Percentiles rank a stretch among this genome's conserved stretches.
Conservation (phyloP, 1,284 basidiomycete genomes). For the Naganishia cerealis region DNA sequence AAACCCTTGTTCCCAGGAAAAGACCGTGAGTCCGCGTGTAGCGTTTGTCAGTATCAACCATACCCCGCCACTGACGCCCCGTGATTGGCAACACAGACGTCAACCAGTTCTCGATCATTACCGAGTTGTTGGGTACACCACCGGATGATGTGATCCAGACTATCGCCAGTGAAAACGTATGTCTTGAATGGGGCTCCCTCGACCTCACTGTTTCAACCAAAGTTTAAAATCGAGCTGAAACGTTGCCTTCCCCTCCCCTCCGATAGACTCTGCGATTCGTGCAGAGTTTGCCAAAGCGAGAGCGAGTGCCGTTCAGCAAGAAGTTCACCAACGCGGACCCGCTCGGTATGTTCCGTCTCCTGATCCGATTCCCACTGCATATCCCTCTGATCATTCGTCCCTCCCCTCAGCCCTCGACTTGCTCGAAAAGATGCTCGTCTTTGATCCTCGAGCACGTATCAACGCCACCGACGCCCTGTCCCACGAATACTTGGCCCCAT, state of each 20-base stretch:
- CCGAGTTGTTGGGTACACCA: slow-evolving; percentile 93
- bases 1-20: slow-evolving; percentile 99
- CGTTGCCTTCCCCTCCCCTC: neutral
- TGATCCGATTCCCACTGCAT: neutral
- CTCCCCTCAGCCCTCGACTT: slow-evolving; percentile 79
- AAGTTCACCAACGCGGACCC: slow-evolving; percentile 89
- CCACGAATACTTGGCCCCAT: slow-evolving; percentile 94
- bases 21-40: slow-evolving; percentile 62
- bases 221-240: neutral
- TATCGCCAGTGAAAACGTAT: slow-evolving; percentile 93
- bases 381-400: slow-evolving; percentile 2
- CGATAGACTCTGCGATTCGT: slow-evolving; percentile 94
- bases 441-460: slow-evolving; percentile 95
- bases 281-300: slow-evolving; percentile 91
- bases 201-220: neutral
- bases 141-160: slow-evolving; percentile 99
- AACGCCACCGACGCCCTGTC: slow-evolving; percentile 85
- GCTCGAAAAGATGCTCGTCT: slow-evolving; percentile 98
- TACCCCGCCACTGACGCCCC: neutral
- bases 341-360: slow-evolving; percentile 60
- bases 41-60: no score
- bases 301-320: slow-evolving; percentile 90
- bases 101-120: slow-evolving; percentile 99
- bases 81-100: slow-evolving; percentile 66
- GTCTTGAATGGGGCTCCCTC: slow-evolving; percentile 41